A percentile compares a stretch with the other conserved stretches of the same genome.
Conservation (phyloP, 192 early-diverging fungal genomes). For the Coemansia sp. region DNA sequence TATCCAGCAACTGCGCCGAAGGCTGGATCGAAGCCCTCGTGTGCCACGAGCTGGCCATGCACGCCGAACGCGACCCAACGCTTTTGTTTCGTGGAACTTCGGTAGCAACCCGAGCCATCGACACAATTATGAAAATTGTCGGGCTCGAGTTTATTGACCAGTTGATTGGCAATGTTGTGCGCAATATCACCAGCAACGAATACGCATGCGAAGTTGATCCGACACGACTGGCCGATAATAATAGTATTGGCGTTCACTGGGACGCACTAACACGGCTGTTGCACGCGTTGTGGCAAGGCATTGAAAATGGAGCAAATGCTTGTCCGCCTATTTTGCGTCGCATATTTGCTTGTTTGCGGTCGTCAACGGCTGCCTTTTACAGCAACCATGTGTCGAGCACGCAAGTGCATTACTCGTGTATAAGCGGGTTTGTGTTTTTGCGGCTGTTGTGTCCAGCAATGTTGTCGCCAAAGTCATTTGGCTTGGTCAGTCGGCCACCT, state of each 20-base stretch:
- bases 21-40: conserved; percentile 47
- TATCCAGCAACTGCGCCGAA: conserved; percentile 17
- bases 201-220: conserved; percentile 69
- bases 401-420: conserved; percentile 48
- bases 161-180: conserved; percentile 64
- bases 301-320: conserved; percentile 40
- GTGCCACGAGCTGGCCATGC: conserved; percentile 35
- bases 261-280: conserved; percentile 51
- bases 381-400: conserved; percentile 9
- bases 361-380: conserved; percentile 16
- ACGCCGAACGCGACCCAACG: conserved; percentile 37
- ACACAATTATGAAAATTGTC: conserved; percentile 69
- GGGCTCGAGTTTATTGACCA: conserved; percentile 64
- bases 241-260: conserved; percentile 52
- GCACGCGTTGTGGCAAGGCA: conserved; percentile 50
- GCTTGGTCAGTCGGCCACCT: conserved; percentile 64
- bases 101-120: conserved; percentile 65
- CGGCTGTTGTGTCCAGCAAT: conserved; percentile 73
- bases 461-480: conserved; percentile 67
- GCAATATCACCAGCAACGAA: conserved; percentile 53
- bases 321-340: conserved; percentile 51
- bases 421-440: conserved; percentile 71
- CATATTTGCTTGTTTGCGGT: conserved; percentile 39
- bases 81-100: conserved; percentile 62
- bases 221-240: conserved; percentile 16